phyloP scores from a whole-genome alignment of 495 filamentous ascomycete genomes.

The Talaromyces wortmannii region DNA sequence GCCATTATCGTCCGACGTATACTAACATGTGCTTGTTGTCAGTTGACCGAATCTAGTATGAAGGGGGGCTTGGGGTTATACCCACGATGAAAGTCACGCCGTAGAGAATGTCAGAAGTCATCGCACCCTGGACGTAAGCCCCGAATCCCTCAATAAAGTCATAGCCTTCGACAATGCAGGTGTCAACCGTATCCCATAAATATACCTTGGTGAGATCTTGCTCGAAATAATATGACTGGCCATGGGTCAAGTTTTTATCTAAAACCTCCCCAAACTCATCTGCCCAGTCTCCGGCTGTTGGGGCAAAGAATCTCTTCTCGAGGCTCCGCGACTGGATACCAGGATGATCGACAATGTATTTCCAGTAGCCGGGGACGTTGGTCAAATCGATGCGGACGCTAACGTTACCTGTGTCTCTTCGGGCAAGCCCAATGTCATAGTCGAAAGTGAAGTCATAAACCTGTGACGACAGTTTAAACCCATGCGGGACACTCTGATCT shows the following conservation, averaged over 20 bases:
- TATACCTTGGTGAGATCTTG: background rate
- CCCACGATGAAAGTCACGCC: background rate
- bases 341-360: slow-evolving; percentile 16
- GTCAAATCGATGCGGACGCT: slow-evolving; percentile 28
- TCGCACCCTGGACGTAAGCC: background rate
- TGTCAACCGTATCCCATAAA: background rate
- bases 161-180: background rate
- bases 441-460: slow-evolving; percentile 27
- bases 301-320: background rate
- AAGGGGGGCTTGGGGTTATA: background rate
- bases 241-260: background rate
- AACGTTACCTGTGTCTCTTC: slow-evolving; percentile 20
- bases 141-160: background rate
- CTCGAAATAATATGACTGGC: background rate
- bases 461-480: background rate
- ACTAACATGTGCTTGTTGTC: no score
- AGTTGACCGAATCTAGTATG: no score
- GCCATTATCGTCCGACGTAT: background rate
- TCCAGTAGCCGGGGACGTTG: slow-evolving; percentile 28
- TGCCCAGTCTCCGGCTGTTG: background rate
- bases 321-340: background rate
- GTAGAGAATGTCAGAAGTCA: background rate
- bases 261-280: background rate
- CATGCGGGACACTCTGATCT: background rate
- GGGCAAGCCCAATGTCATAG: slow-evolving; percentile 23